Evolutionary conservation across 1,284 basidiomycete species (phyloP).

Genomic region (Cystobasidium pallidum): DNA sequence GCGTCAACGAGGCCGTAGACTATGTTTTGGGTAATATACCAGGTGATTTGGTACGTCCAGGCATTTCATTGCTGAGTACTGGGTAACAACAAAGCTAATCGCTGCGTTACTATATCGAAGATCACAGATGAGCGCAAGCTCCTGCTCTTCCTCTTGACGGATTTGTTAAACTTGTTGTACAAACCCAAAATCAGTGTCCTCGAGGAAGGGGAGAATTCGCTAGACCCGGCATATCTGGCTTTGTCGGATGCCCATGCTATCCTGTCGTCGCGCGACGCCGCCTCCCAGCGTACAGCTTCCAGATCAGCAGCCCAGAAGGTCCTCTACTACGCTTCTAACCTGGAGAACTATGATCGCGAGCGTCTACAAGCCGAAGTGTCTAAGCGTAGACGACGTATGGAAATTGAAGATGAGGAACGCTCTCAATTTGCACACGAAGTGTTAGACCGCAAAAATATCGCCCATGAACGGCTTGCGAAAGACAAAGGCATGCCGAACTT

Average conservation of each 20-base stretch:
- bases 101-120: background rate
- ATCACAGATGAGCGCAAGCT: slow-evolving; percentile 15
- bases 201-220: background rate
- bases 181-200: background rate
- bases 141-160: slow-evolving; percentile 8
- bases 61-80: background rate
- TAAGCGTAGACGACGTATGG: background rate
- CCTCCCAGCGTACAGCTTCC: background rate
- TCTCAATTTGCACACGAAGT: background rate
- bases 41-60: slow-evolving; percentile 11
- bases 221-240: slow-evolving; percentile 32
- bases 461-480: background rate
- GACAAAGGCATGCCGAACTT: background rate
- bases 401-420: slow-evolving; percentile 6
- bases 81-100: background rate
- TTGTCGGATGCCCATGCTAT: slow-evolving; percentile 25
- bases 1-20: slow-evolving; percentile 1
- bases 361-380: background rate
- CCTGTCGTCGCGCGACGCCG: background rate
- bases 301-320: slow-evolving; percentile 29
- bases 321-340: slow-evolving; percentile 38
- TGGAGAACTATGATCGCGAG: background rate
- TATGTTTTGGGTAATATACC: slow-evolving; percentile 10
- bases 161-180: slow-evolving; percentile 5
- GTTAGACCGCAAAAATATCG: slow-evolving; percentile 10